Evolutionary conservation across 257 asterid species (phyloP).

Genomic region (Mentha longifolia): DNA sequence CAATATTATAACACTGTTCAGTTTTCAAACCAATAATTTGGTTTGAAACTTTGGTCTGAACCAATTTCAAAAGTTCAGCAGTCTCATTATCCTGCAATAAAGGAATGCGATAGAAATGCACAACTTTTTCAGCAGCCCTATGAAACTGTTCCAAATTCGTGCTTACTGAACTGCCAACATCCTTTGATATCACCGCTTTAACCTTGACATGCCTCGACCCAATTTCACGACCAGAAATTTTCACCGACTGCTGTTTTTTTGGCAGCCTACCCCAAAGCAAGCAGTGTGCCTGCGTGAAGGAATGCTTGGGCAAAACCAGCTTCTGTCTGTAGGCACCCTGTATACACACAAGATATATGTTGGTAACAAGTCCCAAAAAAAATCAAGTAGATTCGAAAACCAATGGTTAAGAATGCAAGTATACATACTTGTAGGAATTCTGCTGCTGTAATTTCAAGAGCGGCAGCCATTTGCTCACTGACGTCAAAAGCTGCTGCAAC

Average conservation of each 20-base stretch:
- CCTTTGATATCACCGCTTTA: slow-evolving; percentile 23
- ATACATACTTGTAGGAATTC: slow-evolving; percentile 63
- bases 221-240: slow-evolving; percentile 16
- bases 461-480: slow-evolving; percentile 55
- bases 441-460: slow-evolving; percentile 59
- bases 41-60: slow-evolving; percentile 35
- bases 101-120: slow-evolving; percentile 52
- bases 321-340: slow-evolving; percentile 35
- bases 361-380: not conserved
- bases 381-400: too few species aligned
- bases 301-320: slow-evolving; percentile 27
- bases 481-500: slow-evolving; percentile 18
- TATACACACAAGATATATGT: not conserved
- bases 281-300: slow-evolving; percentile 25
- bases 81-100: slow-evolving; percentile 39
- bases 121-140: slow-evolving; percentile 34
- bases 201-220: slow-evolving; percentile 21
- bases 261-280: slow-evolving; percentile 29
- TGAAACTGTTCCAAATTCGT: slow-evolving; percentile 22
- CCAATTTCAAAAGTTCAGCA: slow-evolving; percentile 32
- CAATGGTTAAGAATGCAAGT: not conserved
- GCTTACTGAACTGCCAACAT: slow-evolving; percentile 21
- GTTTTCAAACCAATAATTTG: slow-evolving; percentile 35
- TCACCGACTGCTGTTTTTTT: not conserved
- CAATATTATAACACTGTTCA: slow-evolving; percentile 83